Base-by-base conservation (phyloP, 78 protist genomes). In the Dictyostelium purpureum region DNA sequence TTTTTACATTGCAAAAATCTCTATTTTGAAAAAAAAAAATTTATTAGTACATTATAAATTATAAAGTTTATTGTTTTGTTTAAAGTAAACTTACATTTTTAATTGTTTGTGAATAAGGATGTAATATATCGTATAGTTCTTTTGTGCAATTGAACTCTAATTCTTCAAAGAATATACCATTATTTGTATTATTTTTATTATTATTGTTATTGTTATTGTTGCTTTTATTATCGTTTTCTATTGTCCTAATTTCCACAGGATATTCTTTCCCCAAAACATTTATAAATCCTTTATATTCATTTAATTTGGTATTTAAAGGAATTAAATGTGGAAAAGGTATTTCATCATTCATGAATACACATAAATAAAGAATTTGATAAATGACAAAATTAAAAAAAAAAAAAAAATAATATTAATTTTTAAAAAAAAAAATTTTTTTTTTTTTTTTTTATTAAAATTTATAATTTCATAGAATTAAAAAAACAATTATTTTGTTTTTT, bases 1-100 rank as follows among this genome's bases (percentile, higher is more conserved):
- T 85, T 69, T 73, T 85, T 85, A 73, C 82, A 85, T 57, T 85
- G 91, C 11, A 43, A 7, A 6, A 73, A 19, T 73, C 91, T 85
- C 67, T 56, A 6, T n/a, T 6, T 14, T 4, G 9, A 1, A 52
- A 12, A 11, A n/a, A 52, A 35, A 0, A 6, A n/a, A 47, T 3
- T 37, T 4, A 54, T 21, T 52, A 4, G 14, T 49, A 9, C 42
- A 2, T 77, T 10, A 10, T 16, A 54, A 24, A 33, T 54, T 26
- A 33, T 40, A 38, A 11, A 7, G 10, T 1, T 42, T 3, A 49
- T 49, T 19, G 5, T 26, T 33, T 5, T 6, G 11, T 5, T 38
- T 67, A n/a, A n/a, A n/a, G 73, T 21, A 47, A 16, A 78, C n/a
- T 19, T 49, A 47, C 59, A 45, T 70, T 52, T 73, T 85, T 73